Conservation (phyloP, 2,329 filamentous ascomycete genomes). For the Periconia sp. region DNA sequence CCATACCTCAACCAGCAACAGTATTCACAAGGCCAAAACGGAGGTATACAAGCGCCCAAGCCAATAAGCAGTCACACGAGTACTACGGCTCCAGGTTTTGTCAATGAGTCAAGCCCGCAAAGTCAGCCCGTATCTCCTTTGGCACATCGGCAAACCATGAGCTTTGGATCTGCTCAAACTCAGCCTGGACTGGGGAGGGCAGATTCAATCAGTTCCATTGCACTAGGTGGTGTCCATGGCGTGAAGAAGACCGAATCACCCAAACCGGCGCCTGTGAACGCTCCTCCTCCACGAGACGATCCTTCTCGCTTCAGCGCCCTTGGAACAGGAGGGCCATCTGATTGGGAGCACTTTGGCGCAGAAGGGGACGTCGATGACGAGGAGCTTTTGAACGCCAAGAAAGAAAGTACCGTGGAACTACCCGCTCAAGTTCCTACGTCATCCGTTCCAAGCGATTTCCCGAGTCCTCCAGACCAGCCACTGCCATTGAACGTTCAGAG, state of each 20-base stretch:
- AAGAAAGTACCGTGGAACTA: constrained; percentile 32
- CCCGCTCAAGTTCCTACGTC: constrained; percentile 27
- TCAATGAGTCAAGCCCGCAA: constrained; percentile 28
- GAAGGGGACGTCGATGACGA: constrained; percentile 41
- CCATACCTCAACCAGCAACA: constrained; percentile 17
- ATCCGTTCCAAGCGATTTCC: constrained; percentile 31
- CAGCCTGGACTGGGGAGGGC: constrained; percentile 22
- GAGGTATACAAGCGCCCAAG: constrained; percentile 30
- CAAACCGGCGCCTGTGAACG: constrained; percentile 26
- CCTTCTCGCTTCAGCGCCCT: constrained; percentile 35
- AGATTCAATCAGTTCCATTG: constrained; percentile 36
- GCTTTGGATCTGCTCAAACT: constrained; percentile 18
- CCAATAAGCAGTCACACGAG: constrained; percentile 26
- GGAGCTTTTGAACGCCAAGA: constrained; percentile 33
- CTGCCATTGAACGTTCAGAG: constrained; percentile 13
- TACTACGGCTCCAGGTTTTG: constrained; percentile 26
- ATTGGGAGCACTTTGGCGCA: constrained; percentile 42
- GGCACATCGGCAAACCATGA: constrained; percentile 28
- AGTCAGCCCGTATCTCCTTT: constrained; percentile 39
- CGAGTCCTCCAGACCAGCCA: constrained; percentile 31
- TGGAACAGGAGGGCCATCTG: constrained; percentile 38
- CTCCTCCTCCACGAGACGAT: constrained; percentile 29
- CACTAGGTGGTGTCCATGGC: constrained; percentile 28
- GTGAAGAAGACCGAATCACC: constrained; percentile 28
- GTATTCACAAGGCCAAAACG: constrained; percentile 17